Evolutionary conservation across 306 rosid species (phyloP), one percentile per base, ranked within the genome.

Genomic region (Luffa acutangula): DNA sequence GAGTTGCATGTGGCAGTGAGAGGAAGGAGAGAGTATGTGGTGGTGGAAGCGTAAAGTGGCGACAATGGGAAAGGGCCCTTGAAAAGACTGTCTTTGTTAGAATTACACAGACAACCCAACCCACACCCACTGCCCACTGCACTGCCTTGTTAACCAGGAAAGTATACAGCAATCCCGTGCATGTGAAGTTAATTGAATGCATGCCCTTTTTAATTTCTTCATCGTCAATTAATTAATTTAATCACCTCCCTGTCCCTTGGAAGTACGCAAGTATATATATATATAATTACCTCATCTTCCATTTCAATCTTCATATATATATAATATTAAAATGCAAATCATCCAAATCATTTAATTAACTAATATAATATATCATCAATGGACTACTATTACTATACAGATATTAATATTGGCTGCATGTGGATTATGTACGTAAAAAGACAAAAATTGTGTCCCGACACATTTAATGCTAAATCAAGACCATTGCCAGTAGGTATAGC

Each of bases 371-470:
- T 25, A 25, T 25, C 31, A 25, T 25, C 31, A 25, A 25, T 51
- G 56, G 56, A n/a, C 6, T 51, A 51, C n/a, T 51, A 51, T 25
- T 0, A 5, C 56, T 13, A 14, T 14, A 51, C 56, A 25, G 31
- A 37, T 37, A 37, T 4, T 37, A 37, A 37, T 37, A 37, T 4
- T 37, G 41, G 41, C 41, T 37, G 8, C 58, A 53, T 53, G 58
- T 53, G 37, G 37, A 21, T 60, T 60, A 9, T 25, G 66, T 9
- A 17, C 42, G 69, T 33, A 10, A 39, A 18, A 9, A 9, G 75
- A 42, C 75, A 66, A 67, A 66, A 39, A 7, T 39, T 66, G 33
- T 42, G 75, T 41, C 75, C 75, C 75, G 52, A 67, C 75, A 67
- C 75, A 67, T 67, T 67, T 39, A 67, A 67, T 67, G 75, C 75